A percentile compares a stretch with the other conserved stretches of the same genome.
Evolutionary conservation across 2,329 filamentous ascomycete species (phyloP).

Genomic region (Lasiodiplodia theobromae): DNA sequence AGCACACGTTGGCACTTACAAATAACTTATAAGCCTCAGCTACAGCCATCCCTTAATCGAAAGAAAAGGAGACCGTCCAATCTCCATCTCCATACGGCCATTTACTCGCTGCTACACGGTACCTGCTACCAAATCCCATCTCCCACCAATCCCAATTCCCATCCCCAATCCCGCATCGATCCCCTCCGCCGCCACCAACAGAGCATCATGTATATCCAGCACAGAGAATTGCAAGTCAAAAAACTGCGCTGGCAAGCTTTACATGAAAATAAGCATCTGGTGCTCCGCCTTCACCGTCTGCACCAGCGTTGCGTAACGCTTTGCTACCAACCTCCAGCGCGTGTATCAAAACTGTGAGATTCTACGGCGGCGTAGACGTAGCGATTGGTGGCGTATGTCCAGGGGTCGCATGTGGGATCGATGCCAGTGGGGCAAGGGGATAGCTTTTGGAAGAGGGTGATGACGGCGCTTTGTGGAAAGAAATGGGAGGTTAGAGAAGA

Average conservation of each 20-base stretch:
- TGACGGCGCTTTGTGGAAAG: constrained; percentile 32
- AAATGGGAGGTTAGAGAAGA: not conserved
- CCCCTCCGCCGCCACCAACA: constrained; percentile 36
- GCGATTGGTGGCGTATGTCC: constrained; percentile 39
- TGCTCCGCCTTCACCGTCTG: constrained; percentile 38
- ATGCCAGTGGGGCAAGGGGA: constrained; percentile 34
- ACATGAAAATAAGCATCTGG: constrained; percentile 34
- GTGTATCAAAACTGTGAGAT: constrained; percentile 36
- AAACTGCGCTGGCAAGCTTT: constrained; percentile 36
- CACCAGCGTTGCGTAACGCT: constrained; percentile 36
- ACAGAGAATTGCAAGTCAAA: constrained; percentile 39
- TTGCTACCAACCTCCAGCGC: constrained; percentile 37
- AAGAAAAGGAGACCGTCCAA: too few relatives aligned
- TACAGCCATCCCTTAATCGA: too few relatives aligned
- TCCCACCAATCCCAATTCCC: not conserved
- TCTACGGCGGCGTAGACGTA: constrained; percentile 38
- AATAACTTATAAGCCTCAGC: too few relatives aligned
- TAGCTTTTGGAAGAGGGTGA: constrained; percentile 37
- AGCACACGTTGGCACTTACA: too few relatives aligned
- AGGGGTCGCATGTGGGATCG: constrained; percentile 36
- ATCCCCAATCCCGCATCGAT: not conserved
- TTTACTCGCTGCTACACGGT: too few relatives aligned
- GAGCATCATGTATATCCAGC: constrained; percentile 37
- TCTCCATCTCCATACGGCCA: too few relatives aligned
- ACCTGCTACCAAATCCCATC: too few relatives aligned